Conservation (phyloP, 768 basidiomycete genomes). For the Cantharellus cinnabarinus region DNA sequence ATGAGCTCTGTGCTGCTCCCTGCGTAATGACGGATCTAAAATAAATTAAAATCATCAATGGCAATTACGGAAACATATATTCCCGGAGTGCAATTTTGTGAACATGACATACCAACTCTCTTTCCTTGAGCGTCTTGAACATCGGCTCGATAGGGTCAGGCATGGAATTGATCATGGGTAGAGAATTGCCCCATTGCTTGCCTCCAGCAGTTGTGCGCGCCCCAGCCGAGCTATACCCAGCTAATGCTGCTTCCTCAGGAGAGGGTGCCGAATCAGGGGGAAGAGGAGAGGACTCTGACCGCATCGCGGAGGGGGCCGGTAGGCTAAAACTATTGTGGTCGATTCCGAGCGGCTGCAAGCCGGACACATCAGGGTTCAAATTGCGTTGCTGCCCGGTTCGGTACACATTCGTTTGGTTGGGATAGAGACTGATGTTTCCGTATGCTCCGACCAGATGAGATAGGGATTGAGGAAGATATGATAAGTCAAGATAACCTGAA, state of each 20-base stretch:
- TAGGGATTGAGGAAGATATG: too few species aligned
- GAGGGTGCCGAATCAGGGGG: not conserved
- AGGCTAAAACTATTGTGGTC: too few species aligned
- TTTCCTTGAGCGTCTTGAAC: conserved; percentile 9
- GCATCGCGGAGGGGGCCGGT: too few species aligned
- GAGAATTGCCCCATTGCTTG: conserved; percentile 6
- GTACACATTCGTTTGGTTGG: too few species aligned
- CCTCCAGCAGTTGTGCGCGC: not conserved
- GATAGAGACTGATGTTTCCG: too few species aligned
- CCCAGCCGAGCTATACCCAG: not conserved
- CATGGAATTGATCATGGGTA: conserved; percentile 1
- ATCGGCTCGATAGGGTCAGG: conserved; percentile 10
- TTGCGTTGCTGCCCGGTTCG: too few species aligned
- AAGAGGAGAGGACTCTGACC: too few species aligned
- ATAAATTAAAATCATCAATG: conserved; percentile 16
- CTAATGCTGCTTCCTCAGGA: not conserved
- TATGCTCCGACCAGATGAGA: too few species aligned
- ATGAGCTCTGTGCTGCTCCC: conserved; percentile 27
- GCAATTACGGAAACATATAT: conserved; percentile 11
- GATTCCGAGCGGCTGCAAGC: too few species aligned
- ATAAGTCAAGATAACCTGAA: too few species aligned
- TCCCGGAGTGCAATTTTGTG: too few species aligned
- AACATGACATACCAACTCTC: conserved; percentile 9
- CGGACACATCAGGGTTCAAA: too few species aligned
- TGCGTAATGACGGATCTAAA: conserved; percentile 22